phyloP scores from a whole-genome alignment of 805 yeast genomes.

The Kluyveromyces siamensis region DNA sequence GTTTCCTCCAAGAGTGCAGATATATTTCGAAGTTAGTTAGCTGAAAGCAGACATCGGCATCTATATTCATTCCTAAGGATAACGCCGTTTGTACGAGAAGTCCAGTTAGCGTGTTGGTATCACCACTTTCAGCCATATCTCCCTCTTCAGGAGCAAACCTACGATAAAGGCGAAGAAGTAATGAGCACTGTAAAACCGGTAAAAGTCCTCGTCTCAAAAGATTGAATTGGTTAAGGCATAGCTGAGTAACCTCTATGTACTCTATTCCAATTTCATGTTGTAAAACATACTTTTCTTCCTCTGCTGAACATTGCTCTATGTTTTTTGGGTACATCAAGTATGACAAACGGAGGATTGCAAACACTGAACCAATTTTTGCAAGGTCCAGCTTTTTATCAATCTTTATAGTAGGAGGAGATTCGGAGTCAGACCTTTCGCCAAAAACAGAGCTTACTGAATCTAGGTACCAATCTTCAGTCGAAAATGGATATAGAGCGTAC shows the following conservation, averaged over 20 bases:
- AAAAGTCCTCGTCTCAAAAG: conserved; percentile 40
- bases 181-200: conserved; percentile 44
- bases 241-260: conserved; percentile 40
- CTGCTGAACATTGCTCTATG: conserved; percentile 20
- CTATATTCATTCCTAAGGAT: conserved; percentile 50
- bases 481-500: conserved; percentile 40
- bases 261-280: conserved; percentile 38
- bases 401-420: conserved; percentile 27
- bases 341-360: conserved; percentile 36
- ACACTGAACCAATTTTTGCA: conserved; percentile 38
- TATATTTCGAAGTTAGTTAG: conserved; percentile 17
- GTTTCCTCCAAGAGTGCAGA: conserved; percentile 45
- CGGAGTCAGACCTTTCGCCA: conserved; percentile 30
- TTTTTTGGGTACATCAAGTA: conserved; percentile 33
- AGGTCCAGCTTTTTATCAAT: conserved; percentile 39
- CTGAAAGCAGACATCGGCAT: conserved; percentile 33
- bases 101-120: conserved; percentile 39
- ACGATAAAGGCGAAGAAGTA: conserved; percentile 43
- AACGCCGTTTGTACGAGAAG: conserved; percentile 47
- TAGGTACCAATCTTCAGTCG: conserved; percentile 33
- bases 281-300: conserved; percentile 32
- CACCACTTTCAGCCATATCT: conserved; percentile 44
- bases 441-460: conserved; percentile 29
- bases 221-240: conserved; percentile 48
- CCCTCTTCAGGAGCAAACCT: conserved; percentile 48